Evolutionary conservation across 345 rosid species (phyloP).

Genomic region (Arabidopsis arenosa): DNA sequence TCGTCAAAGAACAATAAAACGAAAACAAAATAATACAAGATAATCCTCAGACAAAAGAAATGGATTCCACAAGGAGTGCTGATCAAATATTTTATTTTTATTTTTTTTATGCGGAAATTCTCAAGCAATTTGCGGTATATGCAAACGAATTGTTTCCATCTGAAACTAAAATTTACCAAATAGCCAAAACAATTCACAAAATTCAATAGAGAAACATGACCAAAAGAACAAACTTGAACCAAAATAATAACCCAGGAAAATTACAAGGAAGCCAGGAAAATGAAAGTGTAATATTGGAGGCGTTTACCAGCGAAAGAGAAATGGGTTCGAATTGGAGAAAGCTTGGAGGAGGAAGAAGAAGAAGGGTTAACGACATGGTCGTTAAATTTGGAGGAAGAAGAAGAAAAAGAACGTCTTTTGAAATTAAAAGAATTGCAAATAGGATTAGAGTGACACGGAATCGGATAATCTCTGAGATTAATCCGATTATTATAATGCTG

Average conservation of each 20-base stretch:
- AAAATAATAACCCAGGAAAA: background rate
- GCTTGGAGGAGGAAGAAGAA: constrained; percentile 37
- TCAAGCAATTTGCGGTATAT: no score
- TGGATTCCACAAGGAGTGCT: no score
- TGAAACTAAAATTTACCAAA: no score
- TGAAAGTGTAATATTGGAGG: background rate
- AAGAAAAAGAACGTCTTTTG: constrained; percentile 41
- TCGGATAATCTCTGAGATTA: constrained; percentile 31
- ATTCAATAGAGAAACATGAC: no score
- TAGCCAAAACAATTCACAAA: no score
- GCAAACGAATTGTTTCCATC: no score
- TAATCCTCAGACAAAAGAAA: no score
- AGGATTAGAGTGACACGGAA: constrained; percentile 39
- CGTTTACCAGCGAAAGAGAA: constrained; percentile 52
- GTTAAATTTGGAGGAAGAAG: constrained; percentile 28
- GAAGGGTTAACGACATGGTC: constrained; percentile 37
- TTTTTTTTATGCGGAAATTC: no score
- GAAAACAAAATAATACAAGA: no score
- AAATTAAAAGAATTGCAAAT: constrained; percentile 29
- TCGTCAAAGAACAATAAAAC: background rate
- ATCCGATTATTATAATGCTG: constrained; percentile 37
- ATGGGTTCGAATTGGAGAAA: constrained; percentile 43
- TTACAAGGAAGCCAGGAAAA: background rate
- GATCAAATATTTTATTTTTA: no score
- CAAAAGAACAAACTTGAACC: no score